phyloP scores from a whole-genome alignment of 805 yeast species.

The Monosporozyma siamensis region DNA sequence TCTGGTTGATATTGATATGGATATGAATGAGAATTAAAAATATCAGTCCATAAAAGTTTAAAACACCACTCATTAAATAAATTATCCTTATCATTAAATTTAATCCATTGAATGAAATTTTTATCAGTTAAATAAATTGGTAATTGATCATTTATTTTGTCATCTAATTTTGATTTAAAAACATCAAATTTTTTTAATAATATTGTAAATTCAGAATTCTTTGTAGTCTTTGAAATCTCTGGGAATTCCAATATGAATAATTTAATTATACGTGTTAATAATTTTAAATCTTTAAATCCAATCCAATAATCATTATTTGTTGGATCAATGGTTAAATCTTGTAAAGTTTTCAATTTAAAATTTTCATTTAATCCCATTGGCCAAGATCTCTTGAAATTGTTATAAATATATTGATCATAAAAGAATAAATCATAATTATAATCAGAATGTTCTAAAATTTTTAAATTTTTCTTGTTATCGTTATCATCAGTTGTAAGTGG shows the following conservation, averaged over 20 bases:
- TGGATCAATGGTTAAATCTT: constrained; percentile 3
- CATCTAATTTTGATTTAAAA: constrained; percentile 12
- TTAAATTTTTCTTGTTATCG: constrained; percentile 11
- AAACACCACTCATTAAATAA: constrained; percentile 17
- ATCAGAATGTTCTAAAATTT: constrained; percentile 22
- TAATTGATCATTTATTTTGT: constrained; percentile 6
- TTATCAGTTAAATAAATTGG: constrained; percentile 11
- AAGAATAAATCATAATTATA: constrained; percentile 10
- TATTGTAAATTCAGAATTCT: constrained; percentile 14
- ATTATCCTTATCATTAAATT: constrained; percentile 7
- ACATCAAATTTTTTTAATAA: constrained; percentile 14
- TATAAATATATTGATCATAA: constrained; percentile 14
- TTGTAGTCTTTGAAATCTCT: constrained; percentile 16
- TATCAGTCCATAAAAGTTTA: constrained; percentile 23
- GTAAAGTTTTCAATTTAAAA: constrained; percentile 15
- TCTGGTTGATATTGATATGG: constrained; percentile 4
- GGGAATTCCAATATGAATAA: constrained; percentile 20
- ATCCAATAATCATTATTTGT: constrained; percentile 17
- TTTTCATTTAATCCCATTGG: constrained; percentile 23
- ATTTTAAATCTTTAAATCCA: constrained; percentile 16
- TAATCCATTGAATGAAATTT: constrained; percentile 7
- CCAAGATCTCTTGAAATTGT: constrained; percentile 19
- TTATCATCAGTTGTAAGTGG: not conserved
- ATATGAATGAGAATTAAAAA: constrained; percentile 20
- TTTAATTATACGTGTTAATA: constrained; percentile 15